Evolutionary conservation across 176 grass and related monocot species (phyloP), one percentile per base, ranked within the genome.

Genomic region (Carex pumila): DNA sequence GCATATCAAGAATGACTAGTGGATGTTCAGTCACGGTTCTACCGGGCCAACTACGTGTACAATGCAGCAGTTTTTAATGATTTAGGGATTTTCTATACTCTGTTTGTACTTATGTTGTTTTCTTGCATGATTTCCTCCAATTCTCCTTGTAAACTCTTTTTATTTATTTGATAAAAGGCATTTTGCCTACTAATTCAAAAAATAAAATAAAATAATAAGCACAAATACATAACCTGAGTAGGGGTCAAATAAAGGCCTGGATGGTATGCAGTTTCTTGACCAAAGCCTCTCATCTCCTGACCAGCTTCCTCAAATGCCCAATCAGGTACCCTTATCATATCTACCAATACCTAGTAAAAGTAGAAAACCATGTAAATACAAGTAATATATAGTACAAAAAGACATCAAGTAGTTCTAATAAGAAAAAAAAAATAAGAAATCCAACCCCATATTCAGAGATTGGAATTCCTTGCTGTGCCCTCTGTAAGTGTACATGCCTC

Each of bases 301-400:
- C 93, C 96, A 77, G 94, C 91, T 1, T 93, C 97, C 80, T 96
- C 97, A 55, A 99, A 99, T 80, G 97, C 89, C 97, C 97, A 99
- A 88, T 94, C 97, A 49, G 97, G 93, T 56, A 99, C 97, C 19
- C 97, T 91, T 6, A 99, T 94, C 97, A 99, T 94, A 87, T 99
- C 97, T 79, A 99, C 87, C 71, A 99, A 84, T 79, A 99, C 91
- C 97, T 99, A 58, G 15, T 83, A 57, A 90, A 56, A 14, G 81
- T 72, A 32, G 71, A 6, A 36, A 50, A 41, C 12, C 50, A 64
- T 81, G 70, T 36, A 68, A 66, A n/a, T 86, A 83, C 84, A 88
- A 5, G 7, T 76, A 72, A 9, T 39, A 39, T 39, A 39, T 41
- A 18, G 22, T 49, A 79, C 60, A 82, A 45, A 75, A 74, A 22